These are phyloP conservation scores for Heliamphora pulchella DNA, from an alignment of 179 eudicot genomes.

Conservation along the genomic window DNA sequence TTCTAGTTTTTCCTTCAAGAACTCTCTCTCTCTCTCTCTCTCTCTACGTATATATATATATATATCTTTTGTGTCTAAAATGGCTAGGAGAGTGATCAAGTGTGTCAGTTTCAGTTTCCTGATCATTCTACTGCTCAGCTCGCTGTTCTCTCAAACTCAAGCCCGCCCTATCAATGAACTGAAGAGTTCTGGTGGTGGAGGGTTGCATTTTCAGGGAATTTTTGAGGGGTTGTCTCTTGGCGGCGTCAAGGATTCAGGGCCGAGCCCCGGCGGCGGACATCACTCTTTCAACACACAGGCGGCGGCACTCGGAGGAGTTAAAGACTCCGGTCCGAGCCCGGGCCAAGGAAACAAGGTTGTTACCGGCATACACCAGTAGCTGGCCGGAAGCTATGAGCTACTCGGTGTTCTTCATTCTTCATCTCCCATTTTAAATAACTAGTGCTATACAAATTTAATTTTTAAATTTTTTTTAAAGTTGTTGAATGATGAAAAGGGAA, in stretches of 20 bases:
- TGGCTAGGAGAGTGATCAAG: background rate
- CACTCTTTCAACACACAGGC: background rate
- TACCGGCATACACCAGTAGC: constrained; percentile 5
- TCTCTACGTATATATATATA: no score
- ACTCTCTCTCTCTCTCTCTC: background rate
- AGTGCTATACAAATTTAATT: no score
- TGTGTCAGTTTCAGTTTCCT: background rate
- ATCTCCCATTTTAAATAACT: no score
- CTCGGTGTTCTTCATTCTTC: no score
- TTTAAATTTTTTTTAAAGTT: no score
- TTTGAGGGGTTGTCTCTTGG: constrained; percentile 7
- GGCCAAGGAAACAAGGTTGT: constrained; percentile 20
- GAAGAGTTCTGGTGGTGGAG: background rate
- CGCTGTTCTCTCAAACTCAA: background rate
- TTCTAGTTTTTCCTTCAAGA: no score
- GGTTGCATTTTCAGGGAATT: background rate
- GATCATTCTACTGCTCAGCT: background rate
- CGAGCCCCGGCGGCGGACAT: constrained; percentile 24
- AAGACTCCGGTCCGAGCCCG: constrained; percentile 26
- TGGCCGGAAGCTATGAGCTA: background rate
- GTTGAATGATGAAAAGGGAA: no score
- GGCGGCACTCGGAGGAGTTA: constrained; percentile 17
- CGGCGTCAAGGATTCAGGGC: constrained; percentile 16
- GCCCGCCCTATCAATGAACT: background rate
- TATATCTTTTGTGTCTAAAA: background rate